Conservation (phyloP, 2,329 filamentous ascomycete species). For the Zymoseptoria passerinii region DNA sequence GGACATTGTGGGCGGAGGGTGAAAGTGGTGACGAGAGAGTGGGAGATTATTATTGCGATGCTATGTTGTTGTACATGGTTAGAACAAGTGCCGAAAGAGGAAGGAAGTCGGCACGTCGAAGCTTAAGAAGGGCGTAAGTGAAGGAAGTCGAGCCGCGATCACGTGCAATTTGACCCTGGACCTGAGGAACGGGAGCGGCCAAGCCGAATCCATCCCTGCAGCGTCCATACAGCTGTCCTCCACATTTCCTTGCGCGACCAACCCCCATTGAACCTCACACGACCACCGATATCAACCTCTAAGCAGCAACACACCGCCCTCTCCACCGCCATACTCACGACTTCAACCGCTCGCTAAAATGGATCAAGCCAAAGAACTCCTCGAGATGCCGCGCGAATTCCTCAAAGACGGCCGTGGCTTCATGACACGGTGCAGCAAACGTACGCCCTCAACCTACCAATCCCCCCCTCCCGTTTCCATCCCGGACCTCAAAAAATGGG, state of each 20-base stretch:
- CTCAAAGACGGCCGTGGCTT: slow-evolving; percentile 45
- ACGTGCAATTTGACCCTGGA: not conserved
- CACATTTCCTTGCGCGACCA: not conserved
- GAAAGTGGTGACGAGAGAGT: not conserved
- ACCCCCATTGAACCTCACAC: not conserved
- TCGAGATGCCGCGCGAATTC: slow-evolving; percentile 61
- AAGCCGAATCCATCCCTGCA: not conserved
- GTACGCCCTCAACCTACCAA: slow-evolving; percentile 28
- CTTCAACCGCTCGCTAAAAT: slow-evolving; percentile 13
- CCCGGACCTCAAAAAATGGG: too few species aligned
- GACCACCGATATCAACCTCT: not conserved
- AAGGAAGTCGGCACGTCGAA: not conserved
- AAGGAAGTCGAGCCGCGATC: not conserved
- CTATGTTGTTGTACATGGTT: not conserved
- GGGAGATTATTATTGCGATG: not conserved
- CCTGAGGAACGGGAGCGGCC: not conserved
- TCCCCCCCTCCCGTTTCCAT: too few species aligned
- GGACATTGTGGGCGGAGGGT: slow-evolving; percentile 5
- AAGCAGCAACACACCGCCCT: not conserved
- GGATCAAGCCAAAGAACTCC: slow-evolving; percentile 61
- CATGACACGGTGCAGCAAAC: slow-evolving; percentile 44
- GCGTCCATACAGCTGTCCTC: not conserved
- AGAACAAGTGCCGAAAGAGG: not conserved
- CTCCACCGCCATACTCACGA: not conserved
- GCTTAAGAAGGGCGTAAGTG: not conserved